Evolutionary conservation across 202 grass and related monocot genomes (phyloP), one percentile per base, ranked within the genome.

Genomic region (Setaria viridis): DNA sequence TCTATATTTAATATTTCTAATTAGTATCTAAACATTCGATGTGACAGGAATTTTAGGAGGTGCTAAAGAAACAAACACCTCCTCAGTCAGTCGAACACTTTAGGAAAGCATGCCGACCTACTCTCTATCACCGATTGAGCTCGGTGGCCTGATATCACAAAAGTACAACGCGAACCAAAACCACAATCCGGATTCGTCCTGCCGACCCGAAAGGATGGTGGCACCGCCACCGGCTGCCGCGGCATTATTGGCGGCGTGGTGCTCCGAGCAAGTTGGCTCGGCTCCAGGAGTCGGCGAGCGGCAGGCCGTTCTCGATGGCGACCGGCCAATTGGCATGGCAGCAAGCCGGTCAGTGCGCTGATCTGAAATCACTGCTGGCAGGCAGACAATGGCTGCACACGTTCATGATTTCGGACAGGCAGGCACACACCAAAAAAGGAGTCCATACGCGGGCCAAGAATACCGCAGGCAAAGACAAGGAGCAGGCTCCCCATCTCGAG

Each of bases 311-410:
- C 29, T 47, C 1, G 59, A 63, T 17, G 3, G 29, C 45, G 45
- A 79, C 70, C 25, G 70, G 77, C 60, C 45, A 32, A 64, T 64
- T 77, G 76, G 57, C n/a, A 62, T 41, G 76, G 39, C n/a, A 63
- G 21, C 20, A 29, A 7, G 2, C 56, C 70, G 47, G 46, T 7
- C 42, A 73, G 47, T 17, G 13, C 45, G 25, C 6, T 53, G 70
- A 13, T 73, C 70, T 35, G 72, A 55, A 32, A 74, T 9, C 47
- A 74, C 72, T 39, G 6, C 30, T 1, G 2, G 7, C 43, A 43
- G 69, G 6, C 46, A 33, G 14, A 7, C 42, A 7, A 43, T 50
- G 70, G 6, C 13, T 46, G 50, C 46, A n/a, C 21, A 47, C 13
- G 29, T 33, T 33, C 13, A 19, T 32, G 76, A 2, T 19, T 51